These are phyloP conservation scores for Triticum monococcum DNA, from an alignment of 176 grass and related monocot species.

Conservation along the genomic window DNA sequence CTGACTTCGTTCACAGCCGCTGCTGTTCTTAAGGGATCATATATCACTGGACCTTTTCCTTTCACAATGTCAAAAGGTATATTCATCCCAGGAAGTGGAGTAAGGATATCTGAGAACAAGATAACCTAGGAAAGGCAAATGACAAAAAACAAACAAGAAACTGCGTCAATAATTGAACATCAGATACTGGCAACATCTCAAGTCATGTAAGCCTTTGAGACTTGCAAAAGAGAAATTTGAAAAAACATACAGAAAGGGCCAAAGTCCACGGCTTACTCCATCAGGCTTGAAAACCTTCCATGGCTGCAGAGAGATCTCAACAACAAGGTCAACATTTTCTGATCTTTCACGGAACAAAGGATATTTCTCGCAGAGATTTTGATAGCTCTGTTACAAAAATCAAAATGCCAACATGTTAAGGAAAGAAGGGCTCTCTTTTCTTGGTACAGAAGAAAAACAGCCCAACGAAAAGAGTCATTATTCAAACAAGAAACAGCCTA, in stretches of 20 bases:
- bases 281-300: slow-evolving; percentile 99
- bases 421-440: not conserved
- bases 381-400: slow-evolving; percentile 70
- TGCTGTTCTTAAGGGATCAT: slow-evolving; percentile 78
- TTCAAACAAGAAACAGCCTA: not conserved
- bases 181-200: slow-evolving; percentile 16
- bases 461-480: not conserved
- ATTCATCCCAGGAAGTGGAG: slow-evolving; percentile 97
- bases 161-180: not conserved
- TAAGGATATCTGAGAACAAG: slow-evolving; percentile 96
- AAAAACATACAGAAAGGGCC: slow-evolving; percentile 28
- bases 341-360: slow-evolving; percentile 98
- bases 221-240: slow-evolving; percentile 10
- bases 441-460: not conserved
- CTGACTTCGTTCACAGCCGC: slow-evolving; percentile 80
- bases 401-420: not conserved
- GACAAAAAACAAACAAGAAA: slow-evolving; percentile 12
- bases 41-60: slow-evolving; percentile 96
- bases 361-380: slow-evolving; percentile 76
- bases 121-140: slow-evolving; percentile 62
- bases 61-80: slow-evolving; percentile 99
- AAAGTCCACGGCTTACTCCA: slow-evolving; percentile 59
- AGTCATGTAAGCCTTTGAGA: slow-evolving; percentile 4
- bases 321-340: slow-evolving; percentile 93
- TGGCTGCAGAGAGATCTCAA: slow-evolving; percentile 97